Evolutionary conservation across 2,329 filamentous ascomycete species (phyloP).

Genomic region (Apiospora marii): DNA sequence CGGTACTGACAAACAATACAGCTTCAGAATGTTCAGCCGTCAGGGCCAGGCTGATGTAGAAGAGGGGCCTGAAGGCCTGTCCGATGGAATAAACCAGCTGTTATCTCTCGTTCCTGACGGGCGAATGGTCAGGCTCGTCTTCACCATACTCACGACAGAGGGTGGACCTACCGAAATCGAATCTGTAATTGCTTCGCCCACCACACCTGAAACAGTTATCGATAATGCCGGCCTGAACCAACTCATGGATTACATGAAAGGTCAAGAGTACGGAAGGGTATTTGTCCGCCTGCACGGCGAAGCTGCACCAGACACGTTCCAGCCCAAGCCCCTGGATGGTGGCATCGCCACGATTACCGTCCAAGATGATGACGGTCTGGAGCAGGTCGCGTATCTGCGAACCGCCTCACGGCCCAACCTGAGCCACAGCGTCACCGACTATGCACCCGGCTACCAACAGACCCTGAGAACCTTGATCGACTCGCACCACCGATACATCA

Average conservation of each 20-base stretch:
- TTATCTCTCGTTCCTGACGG: neutral
- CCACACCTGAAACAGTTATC: too few relatives aligned
- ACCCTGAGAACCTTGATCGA: neutral
- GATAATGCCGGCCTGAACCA: neutral
- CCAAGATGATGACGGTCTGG: neutral
- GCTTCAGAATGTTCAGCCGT: neutral
- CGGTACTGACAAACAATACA: neutral
- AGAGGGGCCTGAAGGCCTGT: neutral
- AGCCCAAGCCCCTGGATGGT: slow-evolving; percentile 3
- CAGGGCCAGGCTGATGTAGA: neutral
- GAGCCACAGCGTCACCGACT: neutral
- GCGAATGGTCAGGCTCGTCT: neutral
- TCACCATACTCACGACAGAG: neutral
- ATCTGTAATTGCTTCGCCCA: neutral
- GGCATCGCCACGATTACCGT: neutral
- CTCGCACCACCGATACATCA: neutral
- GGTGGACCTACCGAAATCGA: neutral
- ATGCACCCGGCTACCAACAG: neutral
- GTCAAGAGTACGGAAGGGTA: neutral
- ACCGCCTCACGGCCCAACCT: neutral
- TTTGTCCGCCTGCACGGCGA: neutral
- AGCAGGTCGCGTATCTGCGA: neutral
- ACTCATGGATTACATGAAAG: neutral
- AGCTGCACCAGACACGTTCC: neutral
- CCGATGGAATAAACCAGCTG: neutral